Conservation (phyloP, 1,139 yeast species). For the Maudiozyma humilis region DNA sequence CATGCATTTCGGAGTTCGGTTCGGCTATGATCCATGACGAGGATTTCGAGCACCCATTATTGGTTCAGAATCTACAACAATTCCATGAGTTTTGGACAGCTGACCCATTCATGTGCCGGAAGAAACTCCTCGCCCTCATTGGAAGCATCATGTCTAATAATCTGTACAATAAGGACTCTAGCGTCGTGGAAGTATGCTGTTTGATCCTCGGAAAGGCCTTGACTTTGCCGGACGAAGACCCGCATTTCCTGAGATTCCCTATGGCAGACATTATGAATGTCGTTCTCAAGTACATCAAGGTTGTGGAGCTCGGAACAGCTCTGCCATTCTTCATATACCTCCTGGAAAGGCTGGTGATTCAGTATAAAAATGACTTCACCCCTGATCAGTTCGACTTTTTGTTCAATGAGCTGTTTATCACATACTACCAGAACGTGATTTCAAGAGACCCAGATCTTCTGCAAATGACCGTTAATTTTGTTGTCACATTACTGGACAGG, state of each 20-base stretch:
- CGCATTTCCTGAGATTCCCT: slow-evolving; percentile 25
- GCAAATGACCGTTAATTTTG: slow-evolving; percentile 46
- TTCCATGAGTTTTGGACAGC: slow-evolving; percentile 28
- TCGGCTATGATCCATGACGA: slow-evolving; percentile 57
- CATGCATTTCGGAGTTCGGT: slow-evolving; percentile 60
- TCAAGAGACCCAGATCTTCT: slow-evolving; percentile 35
- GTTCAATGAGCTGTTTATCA: slow-evolving; percentile 23
- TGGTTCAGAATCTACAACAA: slow-evolving; percentile 26
- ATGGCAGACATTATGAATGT: slow-evolving; percentile 26
- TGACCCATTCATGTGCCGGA: slow-evolving; percentile 37
- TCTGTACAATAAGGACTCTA: slow-evolving; percentile 19
- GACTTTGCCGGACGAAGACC: slow-evolving; percentile 24
- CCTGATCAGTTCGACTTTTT: slow-evolving; percentile 26
- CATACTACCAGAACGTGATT: slow-evolving; percentile 15
- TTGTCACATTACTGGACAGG: slow-evolving; percentile 43
- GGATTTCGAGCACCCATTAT: slow-evolving; percentile 36
- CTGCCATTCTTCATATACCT: slow-evolving; percentile 27
- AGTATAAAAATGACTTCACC: slow-evolving; percentile 18
- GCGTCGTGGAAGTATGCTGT: slow-evolving; percentile 27
- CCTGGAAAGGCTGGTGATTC: slow-evolving; percentile 22
- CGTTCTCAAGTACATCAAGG: slow-evolving; percentile 16
- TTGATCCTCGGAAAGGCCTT: slow-evolving; percentile 28
- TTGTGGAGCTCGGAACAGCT: slow-evolving; percentile 19
- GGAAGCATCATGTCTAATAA: slow-evolving; percentile 18
- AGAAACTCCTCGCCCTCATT: slow-evolving; percentile 32